Base-by-base conservation (phyloP, 2,329 filamentous ascomycete species). In the Lasiodiplodia sp. region DNA sequence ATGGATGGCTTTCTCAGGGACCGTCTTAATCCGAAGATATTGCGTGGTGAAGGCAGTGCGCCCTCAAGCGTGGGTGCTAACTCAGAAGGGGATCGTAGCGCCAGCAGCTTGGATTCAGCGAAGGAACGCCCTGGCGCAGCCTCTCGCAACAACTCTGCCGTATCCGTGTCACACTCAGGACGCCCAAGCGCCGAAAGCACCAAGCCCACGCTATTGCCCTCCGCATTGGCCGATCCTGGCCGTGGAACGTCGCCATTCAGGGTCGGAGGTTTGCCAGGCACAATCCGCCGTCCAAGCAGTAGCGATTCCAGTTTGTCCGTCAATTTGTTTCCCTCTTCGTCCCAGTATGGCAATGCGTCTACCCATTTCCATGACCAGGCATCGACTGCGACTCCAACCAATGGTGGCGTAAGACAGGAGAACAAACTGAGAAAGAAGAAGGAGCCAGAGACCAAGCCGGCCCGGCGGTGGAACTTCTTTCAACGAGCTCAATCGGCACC, bases 381-480 rank as follows among this genome's bases (percentile, higher is more conserved):
- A 5, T 14, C 58, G n/a, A 21, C 47, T 44, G 63, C 51, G 5
- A 21, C 44, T 23, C n/a, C 31, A 5, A 28, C 31, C 16, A 18
- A 21, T 12, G 28, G 11, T 8, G 51, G 16, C 14, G 55, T 31
- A 25, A 66, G 44, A 37, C 44, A 64, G 44, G 77, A 73, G 37
- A 53, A 64, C 47, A 31, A 34, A 12, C 21, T 64, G 31, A 68
- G 73, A 21, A 75, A 75, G 53, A 53, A 66, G 53, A 69, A 66
- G 28, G 52, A 64, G n/a, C 38, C 37, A 55, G 75, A 71, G 57
- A 68, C 72, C 21, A 84, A 83, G 74, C 74, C 80, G 21, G 73
- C 78, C 25, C 78, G 79, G 70, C 83, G 82, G 76, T 89, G 86
- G 86, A 89, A 87, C 71, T 87, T 89, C 71, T 88, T 89, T 69